Conservation (phyloP, 2,329 filamentous ascomycete species). For the Clonostachys rhizophaga region DNA sequence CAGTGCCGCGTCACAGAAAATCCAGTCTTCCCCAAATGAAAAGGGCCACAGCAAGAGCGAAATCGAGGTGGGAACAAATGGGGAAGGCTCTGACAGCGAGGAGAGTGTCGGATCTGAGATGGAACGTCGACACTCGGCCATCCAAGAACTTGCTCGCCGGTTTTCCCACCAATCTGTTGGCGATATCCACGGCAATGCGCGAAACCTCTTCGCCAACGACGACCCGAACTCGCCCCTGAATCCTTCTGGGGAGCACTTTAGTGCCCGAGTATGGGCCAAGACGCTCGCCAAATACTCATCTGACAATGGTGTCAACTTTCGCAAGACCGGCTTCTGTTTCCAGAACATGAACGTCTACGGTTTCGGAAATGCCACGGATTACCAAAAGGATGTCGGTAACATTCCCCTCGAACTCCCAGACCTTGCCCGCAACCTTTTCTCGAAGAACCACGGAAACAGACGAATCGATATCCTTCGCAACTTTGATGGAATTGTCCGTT, state of each 20-base stretch:
- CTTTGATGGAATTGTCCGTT: constrained; percentile 46
- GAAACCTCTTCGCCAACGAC: constrained; percentile 1
- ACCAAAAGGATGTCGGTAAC: constrained; percentile 35
- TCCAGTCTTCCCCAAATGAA: no score
- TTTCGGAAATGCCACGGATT: constrained; percentile 31
- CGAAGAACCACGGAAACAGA: constrained; percentile 22
- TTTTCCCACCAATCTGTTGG: constrained; percentile 23
- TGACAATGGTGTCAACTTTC: constrained; percentile 48
- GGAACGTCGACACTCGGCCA: constrained; percentile 37
- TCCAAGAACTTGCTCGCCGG: constrained; percentile 45
- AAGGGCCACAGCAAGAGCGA: no score
- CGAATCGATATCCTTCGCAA: constrained; percentile 42
- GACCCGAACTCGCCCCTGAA: constrained; percentile 45
- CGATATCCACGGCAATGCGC: background rate
- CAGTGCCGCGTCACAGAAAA: no score
- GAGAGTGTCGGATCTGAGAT: constrained; percentile 34
- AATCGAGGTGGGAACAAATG: no score
- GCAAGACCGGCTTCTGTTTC: constrained; percentile 57
- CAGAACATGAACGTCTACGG: constrained; percentile 36
- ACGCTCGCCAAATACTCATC: constrained; percentile 47
- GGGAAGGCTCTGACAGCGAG: constrained; percentile 11
- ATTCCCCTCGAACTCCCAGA: constrained; percentile 12
- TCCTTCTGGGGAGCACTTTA: constrained; percentile 48
- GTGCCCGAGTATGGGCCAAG: constrained; percentile 54
- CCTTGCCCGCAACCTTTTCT: constrained; percentile 26